Conservation (phyloP, 345 rosid species). For the Barbarea vulgaris region DNA sequence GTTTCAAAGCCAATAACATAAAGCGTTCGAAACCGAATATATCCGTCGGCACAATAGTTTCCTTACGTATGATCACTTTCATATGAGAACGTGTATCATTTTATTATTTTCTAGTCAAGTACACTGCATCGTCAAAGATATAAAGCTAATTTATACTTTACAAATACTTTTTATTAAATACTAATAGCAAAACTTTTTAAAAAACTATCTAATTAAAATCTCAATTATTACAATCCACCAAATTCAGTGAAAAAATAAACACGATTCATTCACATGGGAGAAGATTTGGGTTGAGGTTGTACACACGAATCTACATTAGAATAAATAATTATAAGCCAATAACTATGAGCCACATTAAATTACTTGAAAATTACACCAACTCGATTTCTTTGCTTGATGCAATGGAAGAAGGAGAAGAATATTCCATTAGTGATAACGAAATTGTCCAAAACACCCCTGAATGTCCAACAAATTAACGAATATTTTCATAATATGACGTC, state of each 20-base stretch:
- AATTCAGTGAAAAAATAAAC: not conserved
- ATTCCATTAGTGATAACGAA: not conserved
- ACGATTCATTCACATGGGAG: constrained; percentile 1
- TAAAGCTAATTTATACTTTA: no score
- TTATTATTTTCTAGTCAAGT: no score
- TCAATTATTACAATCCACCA: not conserved
- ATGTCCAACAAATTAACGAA: not conserved
- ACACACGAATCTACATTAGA: not conserved
- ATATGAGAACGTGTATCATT: no score
- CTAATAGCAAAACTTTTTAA: no score
- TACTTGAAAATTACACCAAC: constrained; percentile 1
- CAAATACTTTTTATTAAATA: no score
- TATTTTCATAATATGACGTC: constrained; percentile 22
- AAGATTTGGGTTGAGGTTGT: not conserved
- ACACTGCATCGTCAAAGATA: no score
- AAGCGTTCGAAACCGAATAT: no score
- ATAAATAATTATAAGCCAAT: not conserved
- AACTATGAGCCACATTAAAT: not conserved
- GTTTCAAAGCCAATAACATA: no score
- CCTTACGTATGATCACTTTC: no score
- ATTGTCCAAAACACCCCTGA: constrained; percentile 21
- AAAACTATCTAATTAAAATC: not conserved
- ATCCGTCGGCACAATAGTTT: no score
- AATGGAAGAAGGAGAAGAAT: constrained; percentile 11
- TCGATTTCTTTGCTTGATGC: constrained; percentile 6